phyloP scores from a whole-genome alignment of 352 stramenopile genomes.

The Pythium apleroticum region DNA sequence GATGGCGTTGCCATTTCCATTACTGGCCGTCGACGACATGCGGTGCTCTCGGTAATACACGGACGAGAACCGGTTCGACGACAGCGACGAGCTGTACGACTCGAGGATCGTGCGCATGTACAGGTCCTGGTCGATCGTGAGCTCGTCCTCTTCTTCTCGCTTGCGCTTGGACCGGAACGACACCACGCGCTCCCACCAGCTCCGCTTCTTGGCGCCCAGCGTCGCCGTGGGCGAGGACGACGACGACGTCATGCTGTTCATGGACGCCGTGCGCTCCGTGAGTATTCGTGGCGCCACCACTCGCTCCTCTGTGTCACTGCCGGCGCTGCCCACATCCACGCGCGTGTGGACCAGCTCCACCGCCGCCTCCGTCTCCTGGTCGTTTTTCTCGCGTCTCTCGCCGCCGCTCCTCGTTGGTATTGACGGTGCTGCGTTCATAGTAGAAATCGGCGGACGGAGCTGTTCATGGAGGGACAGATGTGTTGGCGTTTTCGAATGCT shows the following conservation, averaged over 20 bases:
- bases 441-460: not conserved
- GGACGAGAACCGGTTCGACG: slow-evolving; percentile 55
- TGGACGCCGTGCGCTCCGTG: slow-evolving; percentile 22
- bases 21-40: not conserved
- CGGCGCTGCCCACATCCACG: slow-evolving; percentile 9
- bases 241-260: slow-evolving; percentile 12
- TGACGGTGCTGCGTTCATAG: slow-evolving; percentile 1
- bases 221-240: not conserved
- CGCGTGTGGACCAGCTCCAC: slow-evolving; percentile 3
- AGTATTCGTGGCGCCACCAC: slow-evolving; percentile 12
- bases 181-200: slow-evolving; percentile 21
- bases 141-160: slow-evolving; percentile 15
- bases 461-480: not conserved
- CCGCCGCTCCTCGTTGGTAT: not conserved
- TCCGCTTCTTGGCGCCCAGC: slow-evolving; percentile 18
- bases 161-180: slow-evolving; percentile 17
- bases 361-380: not conserved
- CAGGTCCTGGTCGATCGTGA: slow-evolving; percentile 56
- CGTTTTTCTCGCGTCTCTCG: not conserved
- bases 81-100: slow-evolving; percentile 73
- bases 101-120: slow-evolving; percentile 76
- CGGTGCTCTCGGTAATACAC: slow-evolving; percentile 19
- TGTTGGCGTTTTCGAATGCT: not conserved
- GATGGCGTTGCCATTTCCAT: not conserved
- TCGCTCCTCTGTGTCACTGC: slow-evolving; percentile 5